These are phyloP conservation scores for Pholiota microspora DNA, from an alignment of 768 basidiomycete species.

Conservation along the genomic window DNA sequence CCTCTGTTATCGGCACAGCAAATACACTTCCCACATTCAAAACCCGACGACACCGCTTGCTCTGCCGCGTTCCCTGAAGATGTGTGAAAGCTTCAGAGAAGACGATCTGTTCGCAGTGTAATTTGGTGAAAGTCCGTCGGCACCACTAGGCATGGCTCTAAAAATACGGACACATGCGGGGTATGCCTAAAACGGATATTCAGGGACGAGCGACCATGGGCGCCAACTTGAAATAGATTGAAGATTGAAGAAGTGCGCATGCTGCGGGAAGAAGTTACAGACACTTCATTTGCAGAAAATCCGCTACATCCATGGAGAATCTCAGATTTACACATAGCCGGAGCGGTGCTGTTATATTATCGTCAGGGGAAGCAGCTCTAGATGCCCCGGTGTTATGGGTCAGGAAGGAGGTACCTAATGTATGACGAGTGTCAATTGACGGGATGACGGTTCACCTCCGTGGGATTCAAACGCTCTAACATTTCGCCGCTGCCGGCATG, in stretches of 20 bases:
- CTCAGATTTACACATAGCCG: background rate
- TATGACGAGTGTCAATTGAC: background rate
- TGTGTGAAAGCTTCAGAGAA: background rate
- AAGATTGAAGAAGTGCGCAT: background rate
- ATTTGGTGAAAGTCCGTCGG: no score
- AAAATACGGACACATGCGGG: background rate
- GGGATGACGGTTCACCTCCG: no score
- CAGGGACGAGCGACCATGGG: background rate
- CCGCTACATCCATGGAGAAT: conserved; percentile 4
- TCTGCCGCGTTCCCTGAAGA: background rate
- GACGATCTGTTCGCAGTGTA: background rate
- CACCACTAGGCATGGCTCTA: background rate
- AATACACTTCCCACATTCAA: background rate
- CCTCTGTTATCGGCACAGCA: background rate
- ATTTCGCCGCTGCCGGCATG: no score
- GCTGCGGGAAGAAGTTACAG: background rate
- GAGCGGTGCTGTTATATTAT: conserved; percentile 1
- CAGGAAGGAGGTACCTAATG: background rate
- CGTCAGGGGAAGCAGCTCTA: background rate
- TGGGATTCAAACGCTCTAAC: no score
- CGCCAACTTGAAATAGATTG: background rate
- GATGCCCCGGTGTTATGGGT: background rate
- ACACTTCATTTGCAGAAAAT: background rate
- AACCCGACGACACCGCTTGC: background rate
- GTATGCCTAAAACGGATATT: background rate